Percentiles rank a stretch among this genome's conserved stretches.
phyloP scores from a whole-genome alignment of 129 eudicot species.

The Erigeron canadensis region DNA sequence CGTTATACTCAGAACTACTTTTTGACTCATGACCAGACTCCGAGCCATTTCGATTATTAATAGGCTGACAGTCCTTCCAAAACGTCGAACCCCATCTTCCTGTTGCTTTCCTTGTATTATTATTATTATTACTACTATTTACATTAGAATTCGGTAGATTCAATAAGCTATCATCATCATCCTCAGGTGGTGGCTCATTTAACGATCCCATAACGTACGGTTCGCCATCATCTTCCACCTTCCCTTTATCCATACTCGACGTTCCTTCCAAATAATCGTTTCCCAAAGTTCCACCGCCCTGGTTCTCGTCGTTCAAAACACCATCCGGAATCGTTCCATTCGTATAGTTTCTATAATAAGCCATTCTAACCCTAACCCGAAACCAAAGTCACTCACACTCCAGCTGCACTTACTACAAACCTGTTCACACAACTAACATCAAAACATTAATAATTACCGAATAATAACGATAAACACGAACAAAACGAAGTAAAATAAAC shows the following conservation, averaged over 20 bases:
- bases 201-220: conserved; percentile 19
- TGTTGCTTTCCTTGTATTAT: conserved; percentile 35
- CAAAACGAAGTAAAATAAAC: no score
- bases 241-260: conserved; percentile 51
- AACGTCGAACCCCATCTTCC: conserved; percentile 87
- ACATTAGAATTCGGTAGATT: conserved; percentile 26
- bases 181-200: conserved; percentile 33
- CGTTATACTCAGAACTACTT: conserved; percentile 69
- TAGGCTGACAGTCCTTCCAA: conserved; percentile 78
- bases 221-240: conserved; percentile 34
- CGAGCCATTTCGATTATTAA: conserved; percentile 40
- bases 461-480: neutral
- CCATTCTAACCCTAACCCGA: conserved; percentile 50
- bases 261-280: conserved; percentile 40
- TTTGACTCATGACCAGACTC: conserved; percentile 80
- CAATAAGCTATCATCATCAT: conserved; percentile 32
- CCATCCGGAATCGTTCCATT: conserved; percentile 50
- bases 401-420: conserved; percentile 20
- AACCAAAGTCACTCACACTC: conserved; percentile 23
- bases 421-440: conserved; percentile 14
- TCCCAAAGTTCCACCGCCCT: conserved; percentile 29
- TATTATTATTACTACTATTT: conserved; percentile 31
- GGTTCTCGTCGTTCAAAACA: conserved; percentile 50
- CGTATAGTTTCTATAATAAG: conserved; percentile 61
- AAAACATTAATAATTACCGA: neutral